Evolutionary conservation across 2,329 filamentous ascomycete genomes (phyloP).

Genomic region (Mycocentrospora acerina): DNA sequence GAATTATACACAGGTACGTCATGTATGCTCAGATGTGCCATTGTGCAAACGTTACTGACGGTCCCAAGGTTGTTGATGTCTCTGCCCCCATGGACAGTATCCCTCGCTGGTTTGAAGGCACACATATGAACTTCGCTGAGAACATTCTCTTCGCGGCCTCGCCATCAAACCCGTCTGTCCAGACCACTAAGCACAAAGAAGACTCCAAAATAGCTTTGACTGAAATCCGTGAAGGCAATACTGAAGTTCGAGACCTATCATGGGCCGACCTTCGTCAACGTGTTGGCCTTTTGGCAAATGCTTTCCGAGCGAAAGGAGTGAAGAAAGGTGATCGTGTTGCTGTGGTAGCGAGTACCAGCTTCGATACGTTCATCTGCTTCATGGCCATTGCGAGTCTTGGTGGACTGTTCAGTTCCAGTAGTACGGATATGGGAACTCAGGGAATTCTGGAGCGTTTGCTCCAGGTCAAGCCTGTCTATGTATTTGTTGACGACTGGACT

Average conservation of each 20-base stretch:
- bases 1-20: constrained; percentile 24
- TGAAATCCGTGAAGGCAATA: constrained; percentile 69
- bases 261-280: constrained; percentile 66
- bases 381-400: constrained; percentile 71
- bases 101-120: constrained; percentile 75
- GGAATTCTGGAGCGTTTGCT: constrained; percentile 73
- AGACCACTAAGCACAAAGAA: constrained; percentile 64
- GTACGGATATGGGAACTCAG: constrained; percentile 80
- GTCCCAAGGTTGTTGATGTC: constrained; percentile 63
- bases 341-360: constrained; percentile 71
- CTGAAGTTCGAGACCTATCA: constrained; percentile 55
- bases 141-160: constrained; percentile 68
- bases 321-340: constrained; percentile 72
- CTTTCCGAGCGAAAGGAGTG: constrained; percentile 67
- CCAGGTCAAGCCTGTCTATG: constrained; percentile 73
- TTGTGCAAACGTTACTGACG: background rate
- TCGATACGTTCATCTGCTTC: constrained; percentile 72
- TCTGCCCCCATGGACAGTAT: constrained; percentile 67
- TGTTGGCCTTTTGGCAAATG: constrained; percentile 63
- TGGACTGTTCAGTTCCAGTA: constrained; percentile 72
- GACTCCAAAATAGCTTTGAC: constrained; percentile 70
- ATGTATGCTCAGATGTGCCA: background rate
- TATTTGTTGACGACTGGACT: constrained; percentile 82
- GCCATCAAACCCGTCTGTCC: constrained; percentile 46
- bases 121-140: constrained; percentile 75